These are phyloP conservation scores for Fibroporia radiculosa DNA, from an alignment of 768 basidiomycete species.

Conservation along the genomic window DNA sequence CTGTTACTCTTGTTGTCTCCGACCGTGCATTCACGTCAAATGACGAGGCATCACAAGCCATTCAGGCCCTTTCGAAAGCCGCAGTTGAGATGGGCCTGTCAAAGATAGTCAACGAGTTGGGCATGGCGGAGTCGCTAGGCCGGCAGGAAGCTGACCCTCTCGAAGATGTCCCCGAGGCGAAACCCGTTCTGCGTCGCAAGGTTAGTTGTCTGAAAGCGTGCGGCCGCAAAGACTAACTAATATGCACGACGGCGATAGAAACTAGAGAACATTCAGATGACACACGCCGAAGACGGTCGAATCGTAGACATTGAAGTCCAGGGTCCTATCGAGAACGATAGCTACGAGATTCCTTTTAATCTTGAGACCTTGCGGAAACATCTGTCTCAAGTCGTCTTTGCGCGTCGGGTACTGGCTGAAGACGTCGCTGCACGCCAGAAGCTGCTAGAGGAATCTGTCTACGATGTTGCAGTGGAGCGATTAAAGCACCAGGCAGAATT, in stretches of 20 bases:
- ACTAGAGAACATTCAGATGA: slow-evolving; percentile 14
- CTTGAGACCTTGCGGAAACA: slow-evolving; percentile 63
- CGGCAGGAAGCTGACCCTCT: slow-evolving; percentile 33
- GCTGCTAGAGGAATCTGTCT: slow-evolving; percentile 77
- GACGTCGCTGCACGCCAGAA: slow-evolving; percentile 72
- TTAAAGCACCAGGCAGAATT: slow-evolving; percentile 54
- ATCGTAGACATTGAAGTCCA: slow-evolving; percentile 13
- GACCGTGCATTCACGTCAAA: slow-evolving; percentile 48
- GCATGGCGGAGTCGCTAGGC: slow-evolving; percentile 43
- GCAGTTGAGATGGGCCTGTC: slow-evolving; percentile 50
- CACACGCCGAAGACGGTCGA: slow-evolving; percentile 13
- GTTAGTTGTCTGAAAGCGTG: too few relatives aligned
- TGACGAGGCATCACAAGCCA: slow-evolving; percentile 46
- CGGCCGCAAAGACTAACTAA: too few relatives aligned
- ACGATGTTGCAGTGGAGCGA: slow-evolving; percentile 72
- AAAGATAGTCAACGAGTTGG: slow-evolving; percentile 47
- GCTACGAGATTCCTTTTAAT: slow-evolving; percentile 63
- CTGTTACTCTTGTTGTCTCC: slow-evolving; percentile 44
- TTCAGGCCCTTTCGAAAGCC: slow-evolving; percentile 48
- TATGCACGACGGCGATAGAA: neutral
- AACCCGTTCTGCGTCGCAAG: slow-evolving; percentile 45
- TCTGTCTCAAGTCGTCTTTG: slow-evolving; percentile 53
- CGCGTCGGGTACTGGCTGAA: slow-evolving; percentile 54
- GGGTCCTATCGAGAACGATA: slow-evolving; percentile 14
- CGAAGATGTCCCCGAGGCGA: slow-evolving; percentile 48